phyloP scores from a whole-genome alignment of 306 rosid species.

The Phaseolus lunatus region DNA sequence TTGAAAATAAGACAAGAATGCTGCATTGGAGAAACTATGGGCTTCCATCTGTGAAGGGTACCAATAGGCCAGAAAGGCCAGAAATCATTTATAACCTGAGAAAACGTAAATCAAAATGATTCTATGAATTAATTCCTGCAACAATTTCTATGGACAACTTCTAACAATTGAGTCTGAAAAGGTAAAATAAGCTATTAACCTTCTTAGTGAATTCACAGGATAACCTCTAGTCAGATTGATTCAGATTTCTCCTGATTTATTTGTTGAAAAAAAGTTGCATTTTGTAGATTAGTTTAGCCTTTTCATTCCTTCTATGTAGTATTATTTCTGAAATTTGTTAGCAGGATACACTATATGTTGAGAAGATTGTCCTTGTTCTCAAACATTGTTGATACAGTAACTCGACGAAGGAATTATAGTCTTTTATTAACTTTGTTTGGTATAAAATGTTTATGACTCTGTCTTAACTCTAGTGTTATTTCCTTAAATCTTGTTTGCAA shows the following conservation, averaged over 20 bases:
- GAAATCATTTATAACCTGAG: constrained; percentile 5
- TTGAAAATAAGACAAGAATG: constrained; percentile 11
- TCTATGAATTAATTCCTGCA: not conserved
- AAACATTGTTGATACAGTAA: constrained; percentile 6
- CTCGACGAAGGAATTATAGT: too few relatives aligned
- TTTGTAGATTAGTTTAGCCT: constrained; percentile 16
- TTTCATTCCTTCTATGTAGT: not conserved
- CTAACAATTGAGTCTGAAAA: not conserved
- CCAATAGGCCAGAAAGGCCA: constrained; percentile 1
- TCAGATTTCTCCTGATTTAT: not conserved
- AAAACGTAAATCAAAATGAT: constrained; percentile 4
- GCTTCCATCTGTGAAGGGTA: not conserved
- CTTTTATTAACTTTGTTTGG: not conserved
- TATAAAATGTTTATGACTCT: not conserved
- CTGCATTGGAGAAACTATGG: constrained; percentile 18
- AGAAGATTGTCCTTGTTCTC: not conserved
- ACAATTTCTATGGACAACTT: not conserved
- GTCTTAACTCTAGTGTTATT: not conserved
- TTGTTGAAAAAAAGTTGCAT: not conserved
- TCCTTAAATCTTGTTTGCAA: not conserved
- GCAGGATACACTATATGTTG: not conserved
- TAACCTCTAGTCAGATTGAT: not conserved
- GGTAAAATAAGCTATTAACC: not conserved
- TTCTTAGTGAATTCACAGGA: not conserved
- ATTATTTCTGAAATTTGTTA: not conserved